Evolutionary conservation across 345 rosid genomes (phyloP).

Genomic region (Eutrema heterophyllum): DNA sequence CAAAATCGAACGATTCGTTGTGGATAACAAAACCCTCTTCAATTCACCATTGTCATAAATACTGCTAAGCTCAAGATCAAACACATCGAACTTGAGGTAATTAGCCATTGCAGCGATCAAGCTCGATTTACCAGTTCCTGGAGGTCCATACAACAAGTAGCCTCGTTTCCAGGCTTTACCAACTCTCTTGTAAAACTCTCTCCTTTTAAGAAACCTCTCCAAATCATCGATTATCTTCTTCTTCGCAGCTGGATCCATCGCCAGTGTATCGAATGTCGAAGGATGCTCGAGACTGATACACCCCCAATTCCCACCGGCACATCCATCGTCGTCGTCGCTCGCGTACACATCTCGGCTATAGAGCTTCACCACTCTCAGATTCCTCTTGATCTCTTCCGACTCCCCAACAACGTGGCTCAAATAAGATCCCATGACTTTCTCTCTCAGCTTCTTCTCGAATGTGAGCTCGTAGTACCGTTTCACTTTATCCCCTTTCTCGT

Average conservation of each 20-base stretch:
- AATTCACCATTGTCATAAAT: constrained; percentile 36
- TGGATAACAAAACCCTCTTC: constrained; percentile 40
- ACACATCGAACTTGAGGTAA: constrained; percentile 50
- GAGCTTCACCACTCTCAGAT: constrained; percentile 37
- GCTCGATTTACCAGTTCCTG: constrained; percentile 61
- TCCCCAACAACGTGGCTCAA: constrained; percentile 25
- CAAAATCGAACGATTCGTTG: constrained; percentile 45
- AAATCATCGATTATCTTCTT: constrained; percentile 41
- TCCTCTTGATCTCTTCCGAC: constrained; percentile 34
- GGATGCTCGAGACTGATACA: constrained; percentile 49
- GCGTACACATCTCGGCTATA: constrained; percentile 30
- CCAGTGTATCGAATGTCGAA: constrained; percentile 44
- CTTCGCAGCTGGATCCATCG: constrained; percentile 39
- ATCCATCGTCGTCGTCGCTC: constrained; percentile 21
- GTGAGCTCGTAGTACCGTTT: constrained; percentile 36
- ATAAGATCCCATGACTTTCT: constrained; percentile 27
- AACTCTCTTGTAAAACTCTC: constrained; percentile 44
- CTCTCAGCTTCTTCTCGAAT: constrained; percentile 37
- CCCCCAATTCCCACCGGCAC: constrained; percentile 34
- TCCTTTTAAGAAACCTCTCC: constrained; percentile 46
- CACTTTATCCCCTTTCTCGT: neutral
- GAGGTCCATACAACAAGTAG: constrained; percentile 51
- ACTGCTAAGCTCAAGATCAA: constrained; percentile 46
- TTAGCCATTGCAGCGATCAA: constrained; percentile 64
- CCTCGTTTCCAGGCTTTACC: constrained; percentile 66